A percentile compares a stretch with the other conserved stretches of the same genome.
phyloP scores from a whole-genome alignment of 1,284 basidiomycete species.

The Apiotrichum montevideense region DNA sequence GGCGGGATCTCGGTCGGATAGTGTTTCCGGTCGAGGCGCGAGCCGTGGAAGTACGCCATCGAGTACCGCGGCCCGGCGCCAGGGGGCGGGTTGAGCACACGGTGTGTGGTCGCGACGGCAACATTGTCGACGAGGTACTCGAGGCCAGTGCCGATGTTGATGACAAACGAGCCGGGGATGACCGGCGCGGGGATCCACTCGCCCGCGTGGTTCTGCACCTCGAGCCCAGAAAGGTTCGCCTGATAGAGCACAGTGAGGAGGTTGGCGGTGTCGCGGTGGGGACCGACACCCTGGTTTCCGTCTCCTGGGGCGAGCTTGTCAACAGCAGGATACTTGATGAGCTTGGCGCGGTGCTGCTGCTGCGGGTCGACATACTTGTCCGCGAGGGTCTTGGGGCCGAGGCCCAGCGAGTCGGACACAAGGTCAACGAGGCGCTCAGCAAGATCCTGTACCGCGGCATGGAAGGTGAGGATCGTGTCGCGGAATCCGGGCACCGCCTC shows the following conservation, averaged over 20 bases:
- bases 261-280: slow-evolving; percentile 18
- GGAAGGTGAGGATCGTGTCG: slow-evolving; percentile 5
- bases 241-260: slow-evolving; percentile 66
- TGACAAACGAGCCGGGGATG: slow-evolving; percentile 59
- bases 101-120: slow-evolving; percentile 77
- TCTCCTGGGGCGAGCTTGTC: slow-evolving; percentile 10
- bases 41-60: slow-evolving; percentile 56
- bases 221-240: slow-evolving; percentile 51
- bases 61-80: slow-evolving; percentile 67
- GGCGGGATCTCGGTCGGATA: slow-evolving; percentile 7
- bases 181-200: slow-evolving; percentile 62
- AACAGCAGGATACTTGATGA: slow-evolving; percentile 19
- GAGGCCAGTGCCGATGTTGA: slow-evolving; percentile 79
- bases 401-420: slow-evolving; percentile 12
- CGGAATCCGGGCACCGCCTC: slow-evolving; percentile 10
- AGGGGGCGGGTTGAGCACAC: slow-evolving; percentile 61
- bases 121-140: slow-evolving; percentile 84
- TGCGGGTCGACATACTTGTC: slow-evolving; percentile 7
- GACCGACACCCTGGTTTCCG: slow-evolving; percentile 18
- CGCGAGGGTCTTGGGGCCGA: slow-evolving; percentile 5
- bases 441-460: slow-evolving; percentile 3
- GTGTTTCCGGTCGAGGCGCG: slow-evolving; percentile 13
- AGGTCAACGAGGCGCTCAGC: slow-evolving; percentile 11
- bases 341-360: slow-evolving; percentile 20
- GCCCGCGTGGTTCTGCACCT: slow-evolving; percentile 61